Conservation (phyloP, 148 eudicot genomes). For the Rhododendron molle region DNA sequence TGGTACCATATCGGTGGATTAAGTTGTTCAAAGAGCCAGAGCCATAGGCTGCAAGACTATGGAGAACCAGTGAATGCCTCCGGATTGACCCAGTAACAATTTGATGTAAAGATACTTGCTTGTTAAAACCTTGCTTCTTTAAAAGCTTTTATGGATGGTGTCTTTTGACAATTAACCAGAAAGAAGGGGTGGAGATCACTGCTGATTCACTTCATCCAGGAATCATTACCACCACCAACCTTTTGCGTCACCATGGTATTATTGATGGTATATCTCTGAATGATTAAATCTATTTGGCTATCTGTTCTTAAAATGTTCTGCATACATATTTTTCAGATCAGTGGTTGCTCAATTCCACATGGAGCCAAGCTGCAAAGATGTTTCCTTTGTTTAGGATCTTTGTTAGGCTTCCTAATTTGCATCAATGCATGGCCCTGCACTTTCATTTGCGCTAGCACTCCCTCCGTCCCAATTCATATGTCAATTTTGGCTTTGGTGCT, state of each 20-base stretch:
- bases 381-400: neutral
- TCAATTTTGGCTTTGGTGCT: no score
- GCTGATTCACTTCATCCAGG: slow-evolving; percentile 42
- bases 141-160: neutral
- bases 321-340: neutral
- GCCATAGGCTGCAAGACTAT: neutral
- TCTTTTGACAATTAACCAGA: slow-evolving; percentile 27
- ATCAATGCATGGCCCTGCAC: neutral
- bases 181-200: slow-evolving; percentile 64
- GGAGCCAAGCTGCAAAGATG: neutral
- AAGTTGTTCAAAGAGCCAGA: neutral
- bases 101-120: neutral
- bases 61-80: neutral
- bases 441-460: neutral
- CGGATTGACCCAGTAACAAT: neutral
- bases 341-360: neutral
- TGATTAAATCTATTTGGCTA: neutral
- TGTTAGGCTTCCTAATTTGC: neutral
- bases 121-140: neutral
- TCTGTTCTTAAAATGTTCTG: neutral
- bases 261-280: slow-evolving; percentile 38
- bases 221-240: slow-evolving; percentile 60
- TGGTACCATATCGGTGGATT: neutral
- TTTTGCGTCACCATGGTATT: slow-evolving; percentile 46
- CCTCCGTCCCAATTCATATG: no score